Conservation (phyloP, 345 rosid genomes). For the Salix purpurea region DNA sequence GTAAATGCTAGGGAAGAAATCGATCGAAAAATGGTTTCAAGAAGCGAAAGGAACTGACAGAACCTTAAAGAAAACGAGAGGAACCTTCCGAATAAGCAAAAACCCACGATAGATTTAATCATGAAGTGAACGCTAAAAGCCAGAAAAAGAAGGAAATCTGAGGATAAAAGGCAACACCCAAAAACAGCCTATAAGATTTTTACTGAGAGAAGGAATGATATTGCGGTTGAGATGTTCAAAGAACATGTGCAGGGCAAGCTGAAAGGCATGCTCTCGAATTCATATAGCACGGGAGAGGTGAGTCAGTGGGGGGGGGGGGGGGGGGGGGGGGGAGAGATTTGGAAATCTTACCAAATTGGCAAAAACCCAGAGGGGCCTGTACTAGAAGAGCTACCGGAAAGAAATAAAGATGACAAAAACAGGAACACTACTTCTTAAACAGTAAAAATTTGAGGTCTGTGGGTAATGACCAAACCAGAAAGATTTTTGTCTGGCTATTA, state of each 20-base stretch:
- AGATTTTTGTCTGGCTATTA: background rate
- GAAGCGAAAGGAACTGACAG: background rate
- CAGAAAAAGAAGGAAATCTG: slow-evolving; percentile 10
- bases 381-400: background rate
- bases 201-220: background rate
- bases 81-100: slow-evolving; percentile 16
- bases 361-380: background rate
- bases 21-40: background rate
- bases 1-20: background rate
- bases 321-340: background rate
- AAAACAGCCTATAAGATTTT: background rate
- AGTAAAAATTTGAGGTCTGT: background rate
- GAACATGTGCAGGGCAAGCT: background rate
- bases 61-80: background rate
- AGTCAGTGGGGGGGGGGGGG: background rate
- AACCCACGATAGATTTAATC: slow-evolving; percentile 8
- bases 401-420: background rate
- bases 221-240: background rate
- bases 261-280: slow-evolving; percentile 3
- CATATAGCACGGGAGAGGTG: background rate
- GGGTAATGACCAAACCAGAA: slow-evolving; percentile 1
- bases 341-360: slow-evolving; percentile 19
- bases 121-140: background rate
- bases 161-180: background rate
- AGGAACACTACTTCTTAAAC: background rate